A percentile compares a stretch with the other conserved stretches of the same genome.
Conservation (phyloP, 1,139 yeast species). For the Schizosaccharomyces versatilis region DNA sequence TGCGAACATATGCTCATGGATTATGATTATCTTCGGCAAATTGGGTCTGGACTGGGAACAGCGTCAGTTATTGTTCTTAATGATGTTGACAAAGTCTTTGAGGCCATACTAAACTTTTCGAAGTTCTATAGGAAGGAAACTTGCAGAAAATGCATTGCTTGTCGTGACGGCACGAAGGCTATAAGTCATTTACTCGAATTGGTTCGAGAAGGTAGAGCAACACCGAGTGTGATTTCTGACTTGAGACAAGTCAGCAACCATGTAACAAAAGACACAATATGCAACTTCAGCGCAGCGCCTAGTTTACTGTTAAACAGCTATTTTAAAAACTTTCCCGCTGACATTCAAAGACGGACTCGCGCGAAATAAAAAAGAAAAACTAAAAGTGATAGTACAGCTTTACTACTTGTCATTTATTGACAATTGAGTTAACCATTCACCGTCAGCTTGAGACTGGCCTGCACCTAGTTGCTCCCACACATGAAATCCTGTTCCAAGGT, state of each 20-base stretch:
- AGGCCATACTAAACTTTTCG: slow-evolving; percentile 66
- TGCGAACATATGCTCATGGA: slow-evolving; percentile 62
- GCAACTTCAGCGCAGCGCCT: background rate
- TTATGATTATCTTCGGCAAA: slow-evolving; percentile 64
- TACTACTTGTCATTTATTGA: background rate
- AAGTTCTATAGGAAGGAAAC: slow-evolving; percentile 76
- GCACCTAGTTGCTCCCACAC: background rate
- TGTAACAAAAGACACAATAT: slow-evolving; percentile 20
- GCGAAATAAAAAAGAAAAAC: background rate
- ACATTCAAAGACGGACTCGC: background rate
- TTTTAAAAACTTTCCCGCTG: background rate
- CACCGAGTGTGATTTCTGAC: slow-evolving; percentile 59
- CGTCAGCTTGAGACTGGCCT: background rate
- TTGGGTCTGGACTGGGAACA: slow-evolving; percentile 70
- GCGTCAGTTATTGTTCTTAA: slow-evolving; percentile 84
- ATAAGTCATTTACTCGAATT: slow-evolving; percentile 65
- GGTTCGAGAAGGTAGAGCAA: slow-evolving; percentile 55
- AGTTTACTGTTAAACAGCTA: background rate
- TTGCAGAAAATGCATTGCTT: slow-evolving; percentile 86
- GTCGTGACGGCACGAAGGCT: slow-evolving; percentile 88
- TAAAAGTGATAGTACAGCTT: background rate
- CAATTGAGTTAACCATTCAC: background rate
- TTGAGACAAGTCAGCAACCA: slow-evolving; percentile 49
- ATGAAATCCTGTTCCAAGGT: background rate
- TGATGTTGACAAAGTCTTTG: slow-evolving; percentile 59